Base-by-base conservation (phyloP, 352 stramenopile species). In the Globisporangium acanthophoron region DNA sequence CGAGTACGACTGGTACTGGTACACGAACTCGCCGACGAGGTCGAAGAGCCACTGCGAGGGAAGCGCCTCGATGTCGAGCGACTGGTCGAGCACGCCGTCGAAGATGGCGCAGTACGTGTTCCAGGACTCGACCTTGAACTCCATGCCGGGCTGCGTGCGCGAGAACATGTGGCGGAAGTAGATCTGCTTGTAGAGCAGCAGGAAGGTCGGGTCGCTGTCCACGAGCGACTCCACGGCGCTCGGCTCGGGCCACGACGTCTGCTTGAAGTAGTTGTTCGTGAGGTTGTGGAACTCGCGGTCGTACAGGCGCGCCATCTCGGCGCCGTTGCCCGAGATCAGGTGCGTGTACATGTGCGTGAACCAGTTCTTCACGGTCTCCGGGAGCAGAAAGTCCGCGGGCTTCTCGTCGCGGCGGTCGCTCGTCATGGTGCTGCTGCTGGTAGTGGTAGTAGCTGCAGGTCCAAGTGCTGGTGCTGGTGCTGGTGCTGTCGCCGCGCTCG, bases 1-100 rank as follows among this genome's bases (percentile, higher is more conserved):
- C 73, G 92, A 98, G 70, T 98, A 99, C 59, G 91, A 96, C 78
- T 99, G 96, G 80, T 98, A 99, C 77, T 99, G 96, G 77, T 99
- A 99, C 1, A 99, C 90, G 66, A 99, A 99, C 80, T 99, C 97
- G 65, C 98, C 88, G 13, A 99, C 78, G 64, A 99, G 97, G 78
- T 99, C 97, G 73, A 99, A 99, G 45, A 97, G 81, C 97, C 97
- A 99, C 71, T 98, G 92, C 8, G 95, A 87, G 16, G 97, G 87
- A 52, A 99, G 76, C 47, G 66, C 74, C 57, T 94, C 79, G 8
- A 96, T 68, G 44, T 93, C 81, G 46, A 93, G 69, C 61, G 73
- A 88, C 46, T 90, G 71, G 54, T 92, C 75, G 54, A 99, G 68
- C 21, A 98, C 80, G 54, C 89, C 81, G 61, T 98, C 94, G 62